These are phyloP conservation scores for Penicillium odoratum DNA, from an alignment of 495 filamentous ascomycete species.

Conservation along the genomic window DNA sequence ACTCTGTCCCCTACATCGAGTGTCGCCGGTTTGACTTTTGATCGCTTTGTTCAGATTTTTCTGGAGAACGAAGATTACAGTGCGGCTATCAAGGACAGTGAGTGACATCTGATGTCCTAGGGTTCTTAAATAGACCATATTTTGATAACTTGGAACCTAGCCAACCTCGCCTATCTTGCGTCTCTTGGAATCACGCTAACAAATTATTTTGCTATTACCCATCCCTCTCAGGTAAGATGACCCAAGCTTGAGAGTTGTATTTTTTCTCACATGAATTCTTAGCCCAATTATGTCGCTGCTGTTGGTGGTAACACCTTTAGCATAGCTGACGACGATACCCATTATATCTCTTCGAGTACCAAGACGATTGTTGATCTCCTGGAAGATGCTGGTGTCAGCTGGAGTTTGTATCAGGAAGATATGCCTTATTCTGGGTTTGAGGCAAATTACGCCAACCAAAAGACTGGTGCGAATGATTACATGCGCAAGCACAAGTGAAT, in stretches of 20 bases:
- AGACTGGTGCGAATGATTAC: slow-evolving; percentile 14
- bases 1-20: slow-evolving; percentile 12
- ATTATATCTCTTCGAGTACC: slow-evolving; percentile 13
- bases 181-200: slow-evolving; percentile 10
- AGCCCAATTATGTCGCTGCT: slow-evolving; percentile 15
- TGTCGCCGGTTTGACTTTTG: slow-evolving; percentile 9
- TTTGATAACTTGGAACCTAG: neutral
- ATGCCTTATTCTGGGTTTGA: slow-evolving; percentile 16
- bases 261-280: neutral
- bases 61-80: slow-evolving; percentile 13
- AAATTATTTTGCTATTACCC: slow-evolving; percentile 15
- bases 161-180: slow-evolving; percentile 15
- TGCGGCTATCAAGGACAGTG: slow-evolving; percentile 10
- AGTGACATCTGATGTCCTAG: neutral
- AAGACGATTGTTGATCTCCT: slow-evolving; percentile 12
- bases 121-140: neutral
- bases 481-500: slow-evolving; percentile 13
- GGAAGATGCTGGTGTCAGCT: slow-evolving; percentile 11
- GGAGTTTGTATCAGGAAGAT: slow-evolving; percentile 14
- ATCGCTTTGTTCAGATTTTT: slow-evolving; percentile 14
- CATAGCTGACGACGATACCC: slow-evolving; percentile 2
- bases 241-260: neutral
- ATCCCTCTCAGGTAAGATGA: slow-evolving; percentile 13
- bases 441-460: slow-evolving; percentile 11
- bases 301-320: slow-evolving; percentile 13